Evolutionary conservation across 2,329 filamentous ascomycete species (phyloP).

Genomic region (Bimuria novae-zelandiae): DNA sequence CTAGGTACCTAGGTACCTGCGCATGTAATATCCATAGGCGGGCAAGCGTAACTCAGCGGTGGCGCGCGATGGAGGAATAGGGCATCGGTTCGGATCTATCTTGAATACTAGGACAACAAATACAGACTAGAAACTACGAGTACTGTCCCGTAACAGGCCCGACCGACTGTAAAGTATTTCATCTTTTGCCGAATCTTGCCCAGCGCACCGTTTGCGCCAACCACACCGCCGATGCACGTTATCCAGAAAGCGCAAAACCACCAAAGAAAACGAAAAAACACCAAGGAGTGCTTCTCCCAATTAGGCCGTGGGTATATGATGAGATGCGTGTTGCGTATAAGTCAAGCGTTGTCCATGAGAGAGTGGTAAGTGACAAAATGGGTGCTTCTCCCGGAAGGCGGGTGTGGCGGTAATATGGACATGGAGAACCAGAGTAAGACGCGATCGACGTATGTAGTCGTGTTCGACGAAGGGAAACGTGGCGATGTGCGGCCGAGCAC

Average conservation of each 20-base stretch:
- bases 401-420: slow-evolving; percentile 35
- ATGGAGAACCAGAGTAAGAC: slow-evolving; percentile 31
- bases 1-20: too few relatives aligned
- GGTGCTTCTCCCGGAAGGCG: not conserved
- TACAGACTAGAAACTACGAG: not conserved
- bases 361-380: slow-evolving; percentile 1
- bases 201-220: slow-evolving; percentile 14
- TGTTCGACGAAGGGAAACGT: slow-evolving; percentile 23
- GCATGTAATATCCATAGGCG: not conserved
- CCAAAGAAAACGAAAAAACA: slow-evolving; percentile 14
- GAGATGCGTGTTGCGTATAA: slow-evolving; percentile 19
- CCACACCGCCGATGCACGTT: slow-evolving; percentile 15
- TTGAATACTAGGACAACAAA: not conserved
- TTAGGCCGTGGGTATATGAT: slow-evolving; percentile 30
- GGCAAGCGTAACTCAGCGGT: not conserved
- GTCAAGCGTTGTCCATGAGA: slow-evolving; percentile 5
- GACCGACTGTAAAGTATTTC: not conserved
- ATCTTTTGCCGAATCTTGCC: slow-evolving; percentile 7
- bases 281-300: slow-evolving; percentile 14
- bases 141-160: slow-evolving; percentile 1
- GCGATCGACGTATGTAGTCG: slow-evolving; percentile 29
- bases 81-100: slow-evolving; percentile 6
- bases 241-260: slow-evolving; percentile 20
- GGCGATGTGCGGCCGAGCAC: slow-evolving; percentile 18
- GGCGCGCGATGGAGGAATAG: not conserved